Conservation (phyloP, 345 rosid species). For the Lagerstroemia speciosa region DNA sequence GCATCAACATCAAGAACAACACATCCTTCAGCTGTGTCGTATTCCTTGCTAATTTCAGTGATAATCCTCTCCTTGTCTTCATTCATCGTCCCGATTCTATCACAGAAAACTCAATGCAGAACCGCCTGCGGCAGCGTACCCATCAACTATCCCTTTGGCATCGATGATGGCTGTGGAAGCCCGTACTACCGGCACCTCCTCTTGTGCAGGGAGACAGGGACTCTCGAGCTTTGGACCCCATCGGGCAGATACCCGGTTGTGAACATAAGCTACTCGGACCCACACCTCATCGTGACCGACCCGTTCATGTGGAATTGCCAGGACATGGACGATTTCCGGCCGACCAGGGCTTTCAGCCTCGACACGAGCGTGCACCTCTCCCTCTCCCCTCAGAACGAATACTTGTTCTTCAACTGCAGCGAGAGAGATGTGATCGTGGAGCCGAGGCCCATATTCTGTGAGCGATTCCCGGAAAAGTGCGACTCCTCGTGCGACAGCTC, state of each 20-base stretch:
- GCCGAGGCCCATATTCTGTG: constrained; percentile 79
- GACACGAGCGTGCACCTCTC: constrained; percentile 78
- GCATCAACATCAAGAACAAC: constrained; percentile 1
- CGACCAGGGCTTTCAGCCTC: constrained; percentile 73
- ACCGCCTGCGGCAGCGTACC: constrained; percentile 64
- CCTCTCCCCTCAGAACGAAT: constrained; percentile 74
- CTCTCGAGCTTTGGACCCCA: constrained; percentile 73
- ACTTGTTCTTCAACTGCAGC: constrained; percentile 85
- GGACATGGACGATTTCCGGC: constrained; percentile 58
- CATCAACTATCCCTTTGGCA: constrained; percentile 62
- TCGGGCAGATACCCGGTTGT: constrained; percentile 68
- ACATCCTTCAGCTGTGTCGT: background rate
- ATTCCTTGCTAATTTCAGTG: background rate
- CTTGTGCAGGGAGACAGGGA: constrained; percentile 43
- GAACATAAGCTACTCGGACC: constrained; percentile 69
- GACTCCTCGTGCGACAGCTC: constrained; percentile 87
- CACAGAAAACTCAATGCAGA: constrained; percentile 48
- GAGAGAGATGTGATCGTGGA: constrained; percentile 54
- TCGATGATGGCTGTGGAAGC: constrained; percentile 88
- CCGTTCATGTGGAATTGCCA: constrained; percentile 84
- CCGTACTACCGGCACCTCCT: constrained; percentile 81
- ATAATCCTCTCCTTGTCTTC: constrained; percentile 7
- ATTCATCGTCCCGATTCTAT: constrained; percentile 16
- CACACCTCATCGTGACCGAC: constrained; percentile 63
- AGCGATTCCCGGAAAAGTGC: constrained; percentile 76